Conservation (phyloP, 140 eudicot genomes). For the Bidens hawaiensis region DNA sequence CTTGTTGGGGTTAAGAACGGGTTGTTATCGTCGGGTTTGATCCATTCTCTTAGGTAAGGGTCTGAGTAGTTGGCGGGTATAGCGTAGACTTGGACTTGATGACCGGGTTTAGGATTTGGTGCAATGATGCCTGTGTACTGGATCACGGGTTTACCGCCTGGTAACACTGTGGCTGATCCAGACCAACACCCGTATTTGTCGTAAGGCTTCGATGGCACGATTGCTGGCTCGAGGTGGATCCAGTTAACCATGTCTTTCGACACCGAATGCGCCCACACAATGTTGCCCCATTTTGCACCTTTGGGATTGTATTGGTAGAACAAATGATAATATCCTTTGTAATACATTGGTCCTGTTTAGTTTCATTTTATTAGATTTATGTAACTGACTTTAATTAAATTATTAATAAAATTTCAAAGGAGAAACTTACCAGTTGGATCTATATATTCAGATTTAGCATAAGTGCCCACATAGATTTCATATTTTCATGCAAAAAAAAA, state of each 20-base stretch:
- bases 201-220: slow-evolving; percentile 44
- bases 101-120: slow-evolving; percentile 33
- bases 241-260: slow-evolving; percentile 59
- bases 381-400: neutral
- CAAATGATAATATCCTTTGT: slow-evolving; percentile 59
- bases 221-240: slow-evolving; percentile 37
- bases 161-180: slow-evolving; percentile 65
- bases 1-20: slow-evolving; percentile 36
- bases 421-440: slow-evolving; percentile 53
- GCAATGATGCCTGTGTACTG: slow-evolving; percentile 49
- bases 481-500: slow-evolving; percentile 10
- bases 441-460: slow-evolving; percentile 8
- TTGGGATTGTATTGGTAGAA: slow-evolving; percentile 75
- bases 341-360: slow-evolving; percentile 60
- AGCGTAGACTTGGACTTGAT: slow-evolving; percentile 58
- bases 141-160: slow-evolving; percentile 52
- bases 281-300: slow-evolving; percentile 61
- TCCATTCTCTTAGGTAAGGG: slow-evolving; percentile 54
- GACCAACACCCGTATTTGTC: slow-evolving; percentile 71
- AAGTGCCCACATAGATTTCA: slow-evolving; percentile 7
- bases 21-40: slow-evolving; percentile 48
- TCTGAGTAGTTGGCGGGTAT: slow-evolving; percentile 57
- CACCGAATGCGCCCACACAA: slow-evolving; percentile 72
- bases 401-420: neutral
- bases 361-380: neutral